Conservation (phyloP, 2,329 filamentous ascomycete genomes). For the Paecilomyces niveus region DNA sequence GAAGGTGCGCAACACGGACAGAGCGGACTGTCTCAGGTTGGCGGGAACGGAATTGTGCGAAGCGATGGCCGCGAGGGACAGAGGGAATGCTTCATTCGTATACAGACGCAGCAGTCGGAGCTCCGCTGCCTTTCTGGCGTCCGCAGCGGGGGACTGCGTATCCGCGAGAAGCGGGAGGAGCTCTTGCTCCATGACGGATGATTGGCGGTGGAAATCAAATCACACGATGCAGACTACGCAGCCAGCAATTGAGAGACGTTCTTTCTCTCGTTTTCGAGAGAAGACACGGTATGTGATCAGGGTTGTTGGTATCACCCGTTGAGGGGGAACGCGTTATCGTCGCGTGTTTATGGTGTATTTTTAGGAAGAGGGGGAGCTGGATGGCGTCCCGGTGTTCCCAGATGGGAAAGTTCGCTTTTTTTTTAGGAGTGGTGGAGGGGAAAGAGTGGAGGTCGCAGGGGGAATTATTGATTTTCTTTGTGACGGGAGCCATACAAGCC, state of each 20-base stretch:
- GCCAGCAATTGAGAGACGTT: neutral
- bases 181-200: constrained; percentile 73
- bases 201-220: neutral
- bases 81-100: constrained; percentile 62
- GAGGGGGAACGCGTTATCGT: neutral
- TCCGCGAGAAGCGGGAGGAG: constrained; percentile 80
- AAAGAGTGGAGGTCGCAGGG: neutral
- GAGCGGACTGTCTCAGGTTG: constrained; percentile 72
- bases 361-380: constrained; percentile 2
- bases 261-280: neutral
- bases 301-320: neutral
- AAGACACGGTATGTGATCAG: neutral
- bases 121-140: constrained; percentile 78
- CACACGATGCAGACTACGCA: neutral
- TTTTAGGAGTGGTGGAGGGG: neutral
- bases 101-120: constrained; percentile 68
- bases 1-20: constrained; percentile 74
- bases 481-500: neutral
- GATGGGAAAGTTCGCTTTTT: neutral
- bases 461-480: neutral
- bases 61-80: constrained; percentile 73
- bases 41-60: constrained; percentile 66
- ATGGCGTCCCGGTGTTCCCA: neutral
- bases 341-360: constrained; percentile 5
- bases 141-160: constrained; percentile 71